Evolutionary conservation across 1,284 basidiomycete genomes (phyloP), one percentile per base, ranked within the genome.

Genomic region (Marasmius sp.): DNA sequence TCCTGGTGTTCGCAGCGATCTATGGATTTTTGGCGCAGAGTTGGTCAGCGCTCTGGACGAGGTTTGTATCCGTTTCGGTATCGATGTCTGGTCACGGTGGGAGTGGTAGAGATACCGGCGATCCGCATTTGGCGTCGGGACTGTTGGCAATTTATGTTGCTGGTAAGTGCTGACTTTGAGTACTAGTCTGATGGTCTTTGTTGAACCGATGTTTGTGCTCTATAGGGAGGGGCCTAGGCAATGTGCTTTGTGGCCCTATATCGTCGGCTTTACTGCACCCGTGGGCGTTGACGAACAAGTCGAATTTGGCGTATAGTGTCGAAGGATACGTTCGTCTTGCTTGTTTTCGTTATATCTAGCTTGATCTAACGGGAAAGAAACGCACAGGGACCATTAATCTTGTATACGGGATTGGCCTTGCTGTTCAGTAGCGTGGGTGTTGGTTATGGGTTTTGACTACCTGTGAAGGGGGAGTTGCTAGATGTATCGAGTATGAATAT

Each of bases 1-100:
- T 65, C 9, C 12, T 62, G 7, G 41, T 50, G 8, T 65, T 62
- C 54, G n/a, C 58, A n/a, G 57, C 53, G 27, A 16, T 61, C 7
- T 64, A 59, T 34, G 63, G 63, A 9, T 61, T 64, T 36, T 41
- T 64, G 16, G 58, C 60, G 6, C 49, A 49, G 20, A 60, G 60
- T 41, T 64, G 63, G 63, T 36, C 50, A 22, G 57, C 63, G 11
- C 43, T 64, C 27, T 64, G 63, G 63, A 60, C 63, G 7, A 58
- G 58, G 54, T 64, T 61, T 36, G 61, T 58, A 5, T 61, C 60
- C 33, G 56, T 43, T 18, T 58, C 56, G 56, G 56, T 50, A 16
- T 36, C 14, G 63, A 55, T 59, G 57, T 37, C 11, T 60, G 59
- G 51, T 27, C 2, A 2, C 27, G 27, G 27, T 27, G 27, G 27